phyloP scores from a whole-genome alignment of 2,329 filamentous ascomycete genomes.

The Plectosphaerella plurivora region DNA sequence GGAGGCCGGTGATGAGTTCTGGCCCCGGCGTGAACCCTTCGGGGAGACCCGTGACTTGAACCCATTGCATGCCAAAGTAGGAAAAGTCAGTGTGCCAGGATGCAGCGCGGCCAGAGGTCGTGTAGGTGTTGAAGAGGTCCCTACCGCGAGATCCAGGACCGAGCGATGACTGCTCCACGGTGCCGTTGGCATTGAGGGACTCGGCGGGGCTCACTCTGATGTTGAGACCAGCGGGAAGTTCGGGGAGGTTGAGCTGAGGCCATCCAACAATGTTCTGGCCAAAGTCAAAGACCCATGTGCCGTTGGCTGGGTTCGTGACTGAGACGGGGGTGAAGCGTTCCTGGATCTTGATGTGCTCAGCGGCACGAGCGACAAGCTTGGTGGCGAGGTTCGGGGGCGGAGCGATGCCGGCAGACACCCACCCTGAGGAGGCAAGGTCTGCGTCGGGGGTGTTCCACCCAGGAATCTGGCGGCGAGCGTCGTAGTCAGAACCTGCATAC shows the following conservation, averaged over 20 bases:
- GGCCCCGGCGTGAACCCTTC: not conserved
- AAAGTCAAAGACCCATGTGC: constrained; percentile 8
- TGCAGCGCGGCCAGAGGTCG: constrained; percentile 3
- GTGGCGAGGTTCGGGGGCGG: constrained; percentile 7
- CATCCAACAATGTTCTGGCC: constrained; percentile 7
- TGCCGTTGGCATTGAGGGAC: constrained; percentile 7
- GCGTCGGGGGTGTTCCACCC: constrained; percentile 3
- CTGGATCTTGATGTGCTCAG: constrained; percentile 5
- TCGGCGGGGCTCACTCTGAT: constrained; percentile 5
- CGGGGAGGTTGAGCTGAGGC: constrained; percentile 5
- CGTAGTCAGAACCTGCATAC: constrained; percentile 7
- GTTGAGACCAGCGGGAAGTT: constrained; percentile 4
- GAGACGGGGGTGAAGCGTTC: constrained; percentile 4
- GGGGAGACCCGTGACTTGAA: constrained; percentile 7
- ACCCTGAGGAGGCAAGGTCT: constrained; percentile 1
- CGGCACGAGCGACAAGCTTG: constrained; percentile 6
- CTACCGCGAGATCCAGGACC: constrained; percentile 1
- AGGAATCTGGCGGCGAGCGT: constrained; percentile 1
- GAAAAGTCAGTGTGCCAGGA: constrained; percentile 5
- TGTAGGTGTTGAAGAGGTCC: constrained; percentile 5
- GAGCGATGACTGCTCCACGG: constrained; percentile 4
- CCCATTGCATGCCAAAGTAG: constrained; percentile 9
- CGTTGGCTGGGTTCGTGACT: constrained; percentile 4
- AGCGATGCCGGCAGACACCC: constrained; percentile 5
- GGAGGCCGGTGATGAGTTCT: constrained; percentile 2